phyloP scores from a whole-genome alignment of 768 basidiomycete genomes.

The Boletus sp. region DNA sequence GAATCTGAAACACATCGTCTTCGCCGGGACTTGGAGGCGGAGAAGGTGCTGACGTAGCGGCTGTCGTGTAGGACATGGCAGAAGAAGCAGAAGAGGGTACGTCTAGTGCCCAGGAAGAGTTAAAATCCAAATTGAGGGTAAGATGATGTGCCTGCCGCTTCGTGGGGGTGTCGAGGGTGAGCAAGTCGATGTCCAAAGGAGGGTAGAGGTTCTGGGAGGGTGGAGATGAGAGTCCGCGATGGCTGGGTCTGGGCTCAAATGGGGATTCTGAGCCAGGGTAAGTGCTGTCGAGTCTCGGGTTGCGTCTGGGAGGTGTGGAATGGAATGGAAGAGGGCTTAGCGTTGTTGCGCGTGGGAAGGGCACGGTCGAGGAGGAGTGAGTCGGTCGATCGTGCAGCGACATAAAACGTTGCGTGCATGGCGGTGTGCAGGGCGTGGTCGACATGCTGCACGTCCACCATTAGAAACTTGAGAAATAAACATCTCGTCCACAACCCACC shows the following conservation, averaged over 20 bases:
- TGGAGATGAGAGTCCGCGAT: not conserved
- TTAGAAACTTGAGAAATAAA: not conserved
- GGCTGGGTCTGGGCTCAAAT: conserved; percentile 21
- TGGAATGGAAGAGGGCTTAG: conserved; percentile 1
- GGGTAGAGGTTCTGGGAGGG: not conserved
- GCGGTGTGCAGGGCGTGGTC: conserved; percentile 29
- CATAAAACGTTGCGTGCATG: not conserved
- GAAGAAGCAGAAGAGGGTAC: conserved; percentile 18
- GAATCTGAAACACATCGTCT: conserved; percentile 14
- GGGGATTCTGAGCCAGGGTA: conserved; percentile 13
- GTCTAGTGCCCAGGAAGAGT: conserved; percentile 17
- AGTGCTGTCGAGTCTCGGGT: conserved; percentile 8
- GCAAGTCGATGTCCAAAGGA: conserved; percentile 13
- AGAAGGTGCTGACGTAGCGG: conserved; percentile 9
- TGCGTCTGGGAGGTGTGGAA: not conserved
- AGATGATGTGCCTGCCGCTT: conserved; percentile 9
- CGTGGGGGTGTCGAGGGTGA: conserved; percentile 8
- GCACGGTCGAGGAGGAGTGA: conserved; percentile 16
- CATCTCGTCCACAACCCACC: conserved; percentile 14
- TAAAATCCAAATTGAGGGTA: conserved; percentile 26
- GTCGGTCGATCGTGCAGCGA: not conserved
- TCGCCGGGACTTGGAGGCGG: conserved; percentile 8
- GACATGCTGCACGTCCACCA: conserved; percentile 30
- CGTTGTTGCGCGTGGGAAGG: conserved; percentile 15
- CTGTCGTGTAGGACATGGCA: conserved; percentile 24